Conservation (phyloP, 2,329 filamentous ascomycete species). For the Nemania diffusa region DNA sequence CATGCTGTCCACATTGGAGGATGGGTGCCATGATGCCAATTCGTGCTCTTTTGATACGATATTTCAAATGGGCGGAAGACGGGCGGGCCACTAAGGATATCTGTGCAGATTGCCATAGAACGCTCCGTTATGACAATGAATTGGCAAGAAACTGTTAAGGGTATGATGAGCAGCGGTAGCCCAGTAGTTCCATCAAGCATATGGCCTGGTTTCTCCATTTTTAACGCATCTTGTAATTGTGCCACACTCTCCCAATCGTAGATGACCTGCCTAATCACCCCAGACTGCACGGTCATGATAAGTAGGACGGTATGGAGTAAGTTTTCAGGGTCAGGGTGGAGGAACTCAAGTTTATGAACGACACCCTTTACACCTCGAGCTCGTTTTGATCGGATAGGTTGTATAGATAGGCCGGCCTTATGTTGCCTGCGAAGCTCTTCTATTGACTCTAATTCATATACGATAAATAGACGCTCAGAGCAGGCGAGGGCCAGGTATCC, state of each 20-base stretch:
- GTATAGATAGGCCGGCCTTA: conserved; percentile 55
- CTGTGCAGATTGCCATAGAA: conserved; percentile 66
- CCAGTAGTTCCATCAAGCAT: conserved; percentile 62
- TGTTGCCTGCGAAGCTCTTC: conserved; percentile 63
- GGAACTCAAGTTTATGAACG: conserved; percentile 89
- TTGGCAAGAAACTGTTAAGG: conserved; percentile 74
- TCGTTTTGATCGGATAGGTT: conserved; percentile 65
- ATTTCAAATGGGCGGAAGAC: conserved; percentile 59
- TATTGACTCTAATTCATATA: conserved; percentile 75
- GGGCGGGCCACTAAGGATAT: conserved; percentile 63
- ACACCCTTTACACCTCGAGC: conserved; percentile 69
- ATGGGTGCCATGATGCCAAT: conserved; percentile 58
- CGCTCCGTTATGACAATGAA: conserved; percentile 75
- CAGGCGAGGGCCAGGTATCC: conserved; percentile 76
- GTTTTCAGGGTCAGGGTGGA: conserved; percentile 75
- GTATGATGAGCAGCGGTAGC: conserved; percentile 76
- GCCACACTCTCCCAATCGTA: conserved; percentile 71
- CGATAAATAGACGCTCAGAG: conserved; percentile 73
- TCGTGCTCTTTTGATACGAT: conserved; percentile 53
- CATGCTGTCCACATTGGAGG: conserved; percentile 82
- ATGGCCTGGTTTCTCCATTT: conserved; percentile 61
- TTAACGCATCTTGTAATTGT: conserved; percentile 58
- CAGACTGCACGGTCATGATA: conserved; percentile 65
- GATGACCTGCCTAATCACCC: conserved; percentile 62
- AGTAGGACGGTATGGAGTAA: conserved; percentile 80